These are phyloP conservation scores for Kwoniella sp. DNA, from an alignment of 768 basidiomycete species.

Conservation along the genomic window DNA sequence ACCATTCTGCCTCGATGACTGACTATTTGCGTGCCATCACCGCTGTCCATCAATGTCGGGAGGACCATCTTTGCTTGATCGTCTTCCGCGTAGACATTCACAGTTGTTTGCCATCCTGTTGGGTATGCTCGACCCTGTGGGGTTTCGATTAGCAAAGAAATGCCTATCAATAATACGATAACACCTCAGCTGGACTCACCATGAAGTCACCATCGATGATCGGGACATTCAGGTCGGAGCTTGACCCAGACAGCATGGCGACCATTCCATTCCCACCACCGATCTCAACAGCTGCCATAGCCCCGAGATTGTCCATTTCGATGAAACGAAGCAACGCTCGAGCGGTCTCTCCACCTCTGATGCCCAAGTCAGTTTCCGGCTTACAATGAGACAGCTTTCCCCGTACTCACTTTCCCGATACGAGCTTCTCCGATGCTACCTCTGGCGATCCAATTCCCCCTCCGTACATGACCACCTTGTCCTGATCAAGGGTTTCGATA, in stretches of 20 bases:
- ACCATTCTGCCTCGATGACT: constrained; percentile 3
- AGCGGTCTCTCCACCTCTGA: background rate
- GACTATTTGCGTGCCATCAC: constrained; percentile 56
- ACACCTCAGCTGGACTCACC: no score
- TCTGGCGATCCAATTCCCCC: constrained; percentile 48
- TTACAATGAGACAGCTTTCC: no score
- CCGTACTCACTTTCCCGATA: constrained; percentile 39
- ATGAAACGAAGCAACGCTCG: background rate
- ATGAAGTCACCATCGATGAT: constrained; percentile 47
- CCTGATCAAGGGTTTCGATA: constrained; percentile 44
- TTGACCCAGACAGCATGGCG: constrained; percentile 41
- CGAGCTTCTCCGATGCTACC: constrained; percentile 40
- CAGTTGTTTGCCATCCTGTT: constrained; percentile 48
- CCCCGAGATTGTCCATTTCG: constrained; percentile 32
- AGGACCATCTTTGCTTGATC: constrained; percentile 44
- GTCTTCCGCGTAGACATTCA: constrained; percentile 34
- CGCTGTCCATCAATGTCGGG: constrained; percentile 57
- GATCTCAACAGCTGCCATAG: constrained; percentile 56
- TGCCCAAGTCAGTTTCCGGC: no score
- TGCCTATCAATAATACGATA: no score
- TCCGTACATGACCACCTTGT: constrained; percentile 59
- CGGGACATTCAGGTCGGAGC: constrained; percentile 32
- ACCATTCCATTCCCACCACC: constrained; percentile 59
- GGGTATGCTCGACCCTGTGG: constrained; percentile 52
- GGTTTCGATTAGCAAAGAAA: no score